phyloP scores from a whole-genome alignment of 345 rosid species.

The Eucalyptus pauciflora region DNA sequence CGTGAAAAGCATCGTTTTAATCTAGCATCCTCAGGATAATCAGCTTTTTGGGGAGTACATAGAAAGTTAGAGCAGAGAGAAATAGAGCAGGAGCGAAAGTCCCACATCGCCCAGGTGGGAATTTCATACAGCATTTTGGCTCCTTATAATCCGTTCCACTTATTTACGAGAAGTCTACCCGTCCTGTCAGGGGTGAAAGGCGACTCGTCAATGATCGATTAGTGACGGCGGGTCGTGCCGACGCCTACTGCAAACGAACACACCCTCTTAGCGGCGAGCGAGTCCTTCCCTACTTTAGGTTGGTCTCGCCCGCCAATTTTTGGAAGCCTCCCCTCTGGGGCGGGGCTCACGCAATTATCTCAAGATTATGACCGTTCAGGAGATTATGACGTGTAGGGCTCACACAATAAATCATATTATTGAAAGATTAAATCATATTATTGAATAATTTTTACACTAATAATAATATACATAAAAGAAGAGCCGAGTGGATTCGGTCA shows the following conservation, averaged over 20 bases:
- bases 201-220: slow-evolving; percentile 68
- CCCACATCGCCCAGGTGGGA: neutral
- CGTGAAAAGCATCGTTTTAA: neutral
- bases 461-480: no score
- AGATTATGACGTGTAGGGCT: no score
- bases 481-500: no score
- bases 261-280: slow-evolving; percentile 34
- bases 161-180: neutral
- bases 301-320: slow-evolving; percentile 75
- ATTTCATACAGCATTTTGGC: neutral
- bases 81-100: neutral
- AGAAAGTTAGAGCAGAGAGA: neutral
- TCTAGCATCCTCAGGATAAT: neutral
- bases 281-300: slow-evolving; percentile 39
- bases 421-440: no score
- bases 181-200: slow-evolving; percentile 80
- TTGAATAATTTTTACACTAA: no score
- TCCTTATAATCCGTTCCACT: neutral
- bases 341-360: slow-evolving; percentile 5
- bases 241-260: slow-evolving; percentile 40
- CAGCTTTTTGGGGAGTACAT: neutral
- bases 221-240: slow-evolving; percentile 87
- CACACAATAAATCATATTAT: no score
- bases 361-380: accelerated
- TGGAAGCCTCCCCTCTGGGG: slow-evolving; percentile 39